Evolutionary conservation across 371 early-diverging fungal species (phyloP), one percentile per base, ranked within the genome.

Genomic region (Dinochytrium kinnereticum): DNA sequence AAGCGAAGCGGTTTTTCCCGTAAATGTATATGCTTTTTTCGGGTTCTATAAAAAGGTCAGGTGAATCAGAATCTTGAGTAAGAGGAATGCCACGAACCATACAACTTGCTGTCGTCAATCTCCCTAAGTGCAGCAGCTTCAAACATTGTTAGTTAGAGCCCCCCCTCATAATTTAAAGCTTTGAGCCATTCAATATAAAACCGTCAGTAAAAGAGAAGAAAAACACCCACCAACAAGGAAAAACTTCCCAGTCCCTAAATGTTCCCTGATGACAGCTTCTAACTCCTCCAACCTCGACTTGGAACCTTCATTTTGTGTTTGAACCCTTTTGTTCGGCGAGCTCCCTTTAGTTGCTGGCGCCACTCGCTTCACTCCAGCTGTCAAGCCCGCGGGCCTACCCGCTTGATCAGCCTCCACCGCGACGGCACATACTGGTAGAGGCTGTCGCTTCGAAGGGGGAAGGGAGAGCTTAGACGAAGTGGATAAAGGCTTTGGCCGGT

Each of bases 1-100:
- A 81, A 1, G 71, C 59, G 44, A 81, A 81, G 31, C 69, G 64
- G 21, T 74, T 59, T 30, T 73, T 74, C 0, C 79, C 79, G 49
- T 79, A 81, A 0, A 70, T 71, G 68, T 81, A 81, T 2, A 81
- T 74, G n/a, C 73, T 73, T 51, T 76, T 78, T 17, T 80, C 80
- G 24, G 80, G 78, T 5, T 36, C 80, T 80, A 50, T 0, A 2
- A 15, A 5, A 7, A 24, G 15, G 28, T 34, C 38, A 65, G n/a
- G n/a, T n/a, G n/a, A n/a, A n/a, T n/a, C n/a, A n/a, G n/a, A n/a
- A n/a, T n/a, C n/a, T n/a, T n/a, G n/a, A n/a, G n/a, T n/a, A n/a
- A n/a, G n/a, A n/a, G n/a, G n/a, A n/a, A n/a, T n/a, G n/a, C 31
- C 26, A 38, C 50, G 33, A 38, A 79, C 77, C 65, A 40, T 75